Base-by-base conservation (phyloP, 1,284 basidiomycete species). In the Volvariella volvacea region DNA sequence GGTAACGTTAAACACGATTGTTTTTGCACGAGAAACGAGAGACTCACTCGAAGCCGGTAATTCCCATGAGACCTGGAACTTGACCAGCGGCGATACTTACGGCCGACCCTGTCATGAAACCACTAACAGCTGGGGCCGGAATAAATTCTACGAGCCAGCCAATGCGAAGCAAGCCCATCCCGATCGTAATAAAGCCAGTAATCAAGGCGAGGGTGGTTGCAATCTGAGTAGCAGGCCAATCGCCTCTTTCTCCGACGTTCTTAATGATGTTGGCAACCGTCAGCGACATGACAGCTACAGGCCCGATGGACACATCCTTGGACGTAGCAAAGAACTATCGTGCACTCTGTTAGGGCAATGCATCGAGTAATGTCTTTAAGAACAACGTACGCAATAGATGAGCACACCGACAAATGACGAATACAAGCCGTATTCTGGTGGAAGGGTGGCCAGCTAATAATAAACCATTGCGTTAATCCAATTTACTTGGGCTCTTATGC, bases 71-170 rank as follows among this genome's bases (percentile, higher is more conserved):
- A 0, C 83, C 83, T 1, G 91, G 90, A 4, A 94, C 74, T 64
- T 97, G 93, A 17, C 90, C 83, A 16, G 83, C 72, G 28, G 82
- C 84, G 52, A 95, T 95, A 60, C 73, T 93, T 66, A 95, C 81
- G 21, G 92, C 92, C 19, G 88, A 91, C 22, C 92, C 92, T 0
- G 88, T 91, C 87, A 91, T 89, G 63, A 88, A 98, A 12, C 92
- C 93, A 50, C 90, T 89, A 32, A 98, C 90, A 4, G 93, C 93
- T 0, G 92, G 92, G 2, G 79, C 73, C 15, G 90, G 86, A 51
- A 96, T 98, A 61, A 98, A 95, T 62, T 98, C 95, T 48, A 98
- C 85, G 39, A 99, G 70, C 90, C 94, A 96, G 1, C 95, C 95
- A 4, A 98, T 58, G 21, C 95, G 78, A 2, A 99, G 70, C n/a